Evolutionary conservation across 768 basidiomycete species (phyloP), one percentile per base, ranked within the genome.

Genomic region (Auriscalpium microsporum): DNA sequence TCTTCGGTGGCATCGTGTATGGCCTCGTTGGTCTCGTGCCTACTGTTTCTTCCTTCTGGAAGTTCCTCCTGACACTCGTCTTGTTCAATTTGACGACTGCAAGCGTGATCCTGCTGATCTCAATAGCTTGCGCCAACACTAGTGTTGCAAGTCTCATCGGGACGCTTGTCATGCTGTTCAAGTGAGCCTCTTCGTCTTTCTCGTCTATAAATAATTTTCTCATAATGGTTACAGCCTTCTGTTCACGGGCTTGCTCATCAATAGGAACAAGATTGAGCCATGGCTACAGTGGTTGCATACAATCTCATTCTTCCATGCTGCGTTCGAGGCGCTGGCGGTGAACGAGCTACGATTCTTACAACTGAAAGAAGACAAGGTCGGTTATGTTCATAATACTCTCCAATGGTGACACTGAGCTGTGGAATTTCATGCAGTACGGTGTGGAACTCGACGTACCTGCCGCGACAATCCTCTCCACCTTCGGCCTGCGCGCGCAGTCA

Each of bases 261-360:
- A 98, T 71, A 85, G 93, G 48, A 89, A 94, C 57, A 86, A 87
- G 28, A 81, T 97, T 11, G 76, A 81, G 0, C 76, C 78, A 0
- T 77, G 74, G 38, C 74, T 96, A 50, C 83, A 80, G 56, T 96
- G 92, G 90, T 72, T 99, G 56, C 89, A 94, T 66, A 93, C 87
- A 0, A 65, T 90, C 7, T 96, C 94, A 6, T 98, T 98, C 78
- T 99, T 96, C 85, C 96, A 99, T 72, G 95, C 96, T 21, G 96
- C 91, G 0, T 98, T 94, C 62, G 96, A 99, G 72, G 94, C 90
- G 1, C 78, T 99, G 40, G 85, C 94, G n/a, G 96, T 99, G 55
- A 99, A 98, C 67, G 96, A 99, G 69, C 75, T 99, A 55, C 78
- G 94, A 50, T 97, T 96, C 71, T 73, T 98, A 33, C 90, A 94